These are phyloP conservation scores for Fomitiporia mediterranea DNA, from an alignment of 1,284 basidiomycete genomes.

Conservation along the genomic window DNA sequence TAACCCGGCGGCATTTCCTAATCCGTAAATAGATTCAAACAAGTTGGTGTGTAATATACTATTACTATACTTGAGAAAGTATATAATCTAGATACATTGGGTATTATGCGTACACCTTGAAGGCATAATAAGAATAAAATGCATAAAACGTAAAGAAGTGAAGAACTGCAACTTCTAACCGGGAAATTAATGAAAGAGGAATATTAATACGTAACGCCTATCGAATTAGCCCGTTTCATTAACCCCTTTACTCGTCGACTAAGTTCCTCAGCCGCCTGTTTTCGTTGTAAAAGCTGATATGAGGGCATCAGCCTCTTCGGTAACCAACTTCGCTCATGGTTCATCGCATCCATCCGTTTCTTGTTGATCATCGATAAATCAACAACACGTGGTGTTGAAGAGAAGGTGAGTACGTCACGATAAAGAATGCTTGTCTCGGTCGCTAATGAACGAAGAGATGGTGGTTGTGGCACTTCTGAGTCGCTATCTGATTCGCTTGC, in stretches of 20 bases:
- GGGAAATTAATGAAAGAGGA: neutral
- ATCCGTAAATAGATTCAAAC: neutral
- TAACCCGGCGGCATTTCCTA: neutral
- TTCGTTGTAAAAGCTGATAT: conserved; percentile 73
- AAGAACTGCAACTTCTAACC: no score
- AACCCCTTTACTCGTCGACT: conserved; percentile 66
- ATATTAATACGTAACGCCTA: conserved; percentile 22
- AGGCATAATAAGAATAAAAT: neutral
- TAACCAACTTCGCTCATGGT: conserved; percentile 53
- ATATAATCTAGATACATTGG: neutral
- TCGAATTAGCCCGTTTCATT: conserved; percentile 48
- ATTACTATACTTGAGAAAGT: neutral
- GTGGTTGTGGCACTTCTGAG: conserved; percentile 32
- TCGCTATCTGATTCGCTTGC: conserved; percentile 61
- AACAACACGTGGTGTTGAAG: conserved; percentile 74
- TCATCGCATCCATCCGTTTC: conserved; percentile 39
- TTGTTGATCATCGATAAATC: conserved; percentile 66
- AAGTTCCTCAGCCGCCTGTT: conserved; percentile 66
- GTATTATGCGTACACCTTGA: neutral
- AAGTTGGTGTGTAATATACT: neutral
- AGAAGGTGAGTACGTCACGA: conserved; percentile 77
- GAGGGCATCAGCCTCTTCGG: conserved; percentile 73
- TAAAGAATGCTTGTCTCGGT: conserved; percentile 81
- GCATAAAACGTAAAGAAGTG: neutral
- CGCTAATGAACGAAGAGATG: conserved; percentile 61